Evolutionary conservation across 768 basidiomycete genomes (phyloP).

Genomic region (Collybia sp.): DNA sequence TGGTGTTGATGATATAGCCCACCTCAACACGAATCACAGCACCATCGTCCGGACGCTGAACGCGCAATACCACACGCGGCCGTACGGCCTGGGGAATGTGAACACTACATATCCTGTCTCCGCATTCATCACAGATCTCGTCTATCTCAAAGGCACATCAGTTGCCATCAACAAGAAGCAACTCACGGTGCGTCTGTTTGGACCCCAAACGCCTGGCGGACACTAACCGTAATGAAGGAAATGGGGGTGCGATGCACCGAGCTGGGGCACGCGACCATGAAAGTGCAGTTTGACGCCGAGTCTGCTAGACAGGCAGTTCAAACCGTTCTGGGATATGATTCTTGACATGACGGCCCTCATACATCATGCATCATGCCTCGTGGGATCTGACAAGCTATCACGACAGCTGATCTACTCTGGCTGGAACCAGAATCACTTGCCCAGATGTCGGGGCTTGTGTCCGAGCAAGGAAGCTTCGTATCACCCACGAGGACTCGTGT

Average conservation of each 20-base stretch:
- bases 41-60: conserved; percentile 72
- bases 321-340: too few species aligned
- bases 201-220: neutral
- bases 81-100: conserved; percentile 56
- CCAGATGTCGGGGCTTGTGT: too few species aligned
- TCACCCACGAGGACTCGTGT: too few species aligned
- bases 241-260: conserved; percentile 26
- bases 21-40: conserved; percentile 25
- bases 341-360: too few species aligned
- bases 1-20: neutral
- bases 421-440: too few species aligned
- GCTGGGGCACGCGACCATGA: conserved; percentile 30
- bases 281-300: conserved; percentile 35
- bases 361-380: conserved; percentile 4
- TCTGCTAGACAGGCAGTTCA: conserved; percentile 40
- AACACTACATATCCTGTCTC: conserved; percentile 67
- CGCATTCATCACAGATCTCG: conserved; percentile 82
- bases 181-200: conserved; percentile 50
- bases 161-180: conserved; percentile 57
- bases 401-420: neutral
- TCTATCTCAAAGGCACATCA: conserved; percentile 62
- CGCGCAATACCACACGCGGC: conserved; percentile 43
- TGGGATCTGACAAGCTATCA: conserved; percentile 1
- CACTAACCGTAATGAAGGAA: neutral
- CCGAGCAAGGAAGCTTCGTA: too few species aligned